Conservation (phyloP, 2,329 filamentous ascomycete genomes). For the Cercospora janseana region DNA sequence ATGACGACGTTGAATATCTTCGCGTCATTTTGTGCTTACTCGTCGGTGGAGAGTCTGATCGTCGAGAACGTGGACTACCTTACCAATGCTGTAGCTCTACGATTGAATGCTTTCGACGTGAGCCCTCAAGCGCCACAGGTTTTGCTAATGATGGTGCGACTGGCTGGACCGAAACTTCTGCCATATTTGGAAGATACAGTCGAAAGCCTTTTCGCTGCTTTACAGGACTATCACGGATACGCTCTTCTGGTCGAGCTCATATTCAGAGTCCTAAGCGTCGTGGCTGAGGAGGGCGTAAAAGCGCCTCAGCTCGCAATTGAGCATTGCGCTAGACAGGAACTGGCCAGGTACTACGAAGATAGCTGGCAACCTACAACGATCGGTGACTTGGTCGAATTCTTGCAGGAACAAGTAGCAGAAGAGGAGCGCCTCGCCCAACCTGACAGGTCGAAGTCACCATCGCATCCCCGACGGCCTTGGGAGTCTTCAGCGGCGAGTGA, state of each 20-base stretch:
- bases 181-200: slow-evolving; percentile 91
- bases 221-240: slow-evolving; percentile 97
- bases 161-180: slow-evolving; percentile 77
- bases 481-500: slow-evolving; percentile 32
- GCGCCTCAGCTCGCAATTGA: slow-evolving; percentile 50
- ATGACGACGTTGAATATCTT: slow-evolving; percentile 79
- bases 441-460: slow-evolving; percentile 36
- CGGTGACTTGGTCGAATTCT: slow-evolving; percentile 42
- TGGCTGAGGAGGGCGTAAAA: slow-evolving; percentile 77
- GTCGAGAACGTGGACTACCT: slow-evolving; percentile 94
- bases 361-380: slow-evolving; percentile 40
- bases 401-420: slow-evolving; percentile 21
- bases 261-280: slow-evolving; percentile 76
- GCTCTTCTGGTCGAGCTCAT: slow-evolving; percentile 78
- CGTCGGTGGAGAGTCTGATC: slow-evolving; percentile 71
- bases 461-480: slow-evolving; percentile 34
- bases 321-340: slow-evolving; percentile 22
- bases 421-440: slow-evolving; percentile 24
- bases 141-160: slow-evolving; percentile 85
- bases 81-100: slow-evolving; percentile 84
- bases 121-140: slow-evolving; percentile 89
- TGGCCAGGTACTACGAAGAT: slow-evolving; percentile 12
- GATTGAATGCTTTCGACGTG: slow-evolving; percentile 87
- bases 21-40: slow-evolving; percentile 72
- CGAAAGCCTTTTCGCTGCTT: slow-evolving; percentile 81